Conservation (phyloP, 2,329 filamentous ascomycete genomes). For the Neopestalotiopsis rosae region DNA sequence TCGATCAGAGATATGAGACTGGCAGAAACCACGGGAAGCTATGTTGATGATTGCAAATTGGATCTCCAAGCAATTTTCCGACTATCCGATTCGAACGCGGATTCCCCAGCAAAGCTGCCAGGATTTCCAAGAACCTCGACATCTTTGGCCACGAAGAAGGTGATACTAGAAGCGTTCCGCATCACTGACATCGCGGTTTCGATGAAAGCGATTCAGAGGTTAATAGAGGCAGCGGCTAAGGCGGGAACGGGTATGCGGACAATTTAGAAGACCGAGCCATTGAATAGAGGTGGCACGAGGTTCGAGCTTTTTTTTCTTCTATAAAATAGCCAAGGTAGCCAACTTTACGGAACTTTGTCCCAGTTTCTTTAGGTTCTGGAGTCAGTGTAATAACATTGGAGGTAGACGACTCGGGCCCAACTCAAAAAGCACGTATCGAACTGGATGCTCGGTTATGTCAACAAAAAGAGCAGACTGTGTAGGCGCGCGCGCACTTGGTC, state of each 20-base stretch:
- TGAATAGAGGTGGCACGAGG: not conserved
- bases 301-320: not conserved
- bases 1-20: slow-evolving; percentile 17
- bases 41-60: slow-evolving; percentile 26
- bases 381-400: not conserved
- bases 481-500: not conserved
- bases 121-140: not conserved
- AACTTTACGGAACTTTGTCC: not conserved
- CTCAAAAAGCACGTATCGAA: not conserved
- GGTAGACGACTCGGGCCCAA: slow-evolving; percentile 7
- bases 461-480: not conserved
- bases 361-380: not conserved
- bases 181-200: slow-evolving; percentile 4
- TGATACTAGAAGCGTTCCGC: slow-evolving; percentile 11
- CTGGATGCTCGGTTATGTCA: not conserved
- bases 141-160: slow-evolving; percentile 2
- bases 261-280: not conserved
- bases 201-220: not conserved
- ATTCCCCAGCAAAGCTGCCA: not conserved
- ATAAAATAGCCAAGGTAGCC: not conserved
- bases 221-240: not conserved
- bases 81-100: slow-evolving; percentile 17
- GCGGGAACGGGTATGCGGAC: not conserved
- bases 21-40: slow-evolving; percentile 11
- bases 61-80: slow-evolving; percentile 29